Base-by-base conservation (phyloP, 2,329 filamentous ascomycete genomes). In the Monosporascus sp. region DNA sequence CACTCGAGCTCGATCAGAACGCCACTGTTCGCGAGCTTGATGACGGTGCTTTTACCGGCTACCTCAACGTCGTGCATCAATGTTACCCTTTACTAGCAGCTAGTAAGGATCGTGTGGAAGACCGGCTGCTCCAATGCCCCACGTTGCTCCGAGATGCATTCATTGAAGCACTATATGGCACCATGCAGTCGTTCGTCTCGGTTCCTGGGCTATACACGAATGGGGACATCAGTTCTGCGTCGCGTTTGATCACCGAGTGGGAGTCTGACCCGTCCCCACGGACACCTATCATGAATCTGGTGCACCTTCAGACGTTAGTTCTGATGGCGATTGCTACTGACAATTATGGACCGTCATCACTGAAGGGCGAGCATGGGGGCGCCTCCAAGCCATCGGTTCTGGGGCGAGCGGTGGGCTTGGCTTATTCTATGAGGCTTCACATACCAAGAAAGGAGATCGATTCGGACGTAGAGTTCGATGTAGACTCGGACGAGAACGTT, bases 281-380 rank as follows among this genome's bases (percentile, higher is more conserved):
- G 37, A 71, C 72, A 7, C 58, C 68, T 4, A 66, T 72, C 5
- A 69, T 71, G 24, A 74, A 80, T 52, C 73, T 84, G 22, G 74
- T 88, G 0, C 84, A 87, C 63, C 75, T 88, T 7, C 87, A 89
- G 63, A 84, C 82, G 0, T 71, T 89, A 40, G 71, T 89, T 37
- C 73, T 91, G 47, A 77, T 89, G 65, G 79, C 81, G 14, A 78
- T 89, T 28, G 84, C 87, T 56, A 80, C 84, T 2, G 85, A 88
- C 61, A 78, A 83, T 62, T 70, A 78, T 60, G 74, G 81, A 51
- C 61, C 70, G 56, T 51, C 71, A 0, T 76, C 74, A 15, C 56
- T 72, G 47, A 67, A 67, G 48, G 70, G 72, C n/a, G 65, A 70
- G 52, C 66, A 70, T 38, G 71, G 74, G 45, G 77, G 78, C 1